phyloP scores from a whole-genome alignment of 2,329 filamentous ascomycete species.

The Alternaria sp. region DNA sequence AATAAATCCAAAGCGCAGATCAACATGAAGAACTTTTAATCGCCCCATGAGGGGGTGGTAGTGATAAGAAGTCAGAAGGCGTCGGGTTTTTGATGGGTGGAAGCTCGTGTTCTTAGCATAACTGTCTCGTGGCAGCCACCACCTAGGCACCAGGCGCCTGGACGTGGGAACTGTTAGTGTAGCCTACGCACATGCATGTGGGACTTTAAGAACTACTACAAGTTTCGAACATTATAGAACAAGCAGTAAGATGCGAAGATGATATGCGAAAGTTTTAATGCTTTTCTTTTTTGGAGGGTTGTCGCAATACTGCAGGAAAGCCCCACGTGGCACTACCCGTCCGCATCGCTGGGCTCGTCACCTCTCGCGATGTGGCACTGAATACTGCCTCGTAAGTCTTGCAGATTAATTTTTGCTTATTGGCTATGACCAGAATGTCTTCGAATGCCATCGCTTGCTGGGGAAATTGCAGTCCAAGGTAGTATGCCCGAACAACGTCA shows the following conservation, averaged over 20 bases:
- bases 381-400: background rate
- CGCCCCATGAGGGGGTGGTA: background rate
- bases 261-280: background rate
- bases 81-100: background rate
- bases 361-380: background rate
- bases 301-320: background rate
- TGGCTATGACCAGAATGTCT: conserved; percentile 1
- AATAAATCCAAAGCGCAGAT: background rate
- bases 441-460: conserved; percentile 2
- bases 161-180: background rate
- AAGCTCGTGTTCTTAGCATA: background rate
- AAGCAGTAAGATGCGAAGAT: background rate
- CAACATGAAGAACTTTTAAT: too few species aligned
- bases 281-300: background rate
- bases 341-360: background rate
- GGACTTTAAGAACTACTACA: background rate
- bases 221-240: background rate
- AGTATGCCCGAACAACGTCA: conserved; percentile 19
- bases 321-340: background rate
- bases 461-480: conserved; percentile 9
- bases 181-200: background rate
- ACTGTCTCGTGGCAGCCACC: background rate
- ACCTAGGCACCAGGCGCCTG: background rate
- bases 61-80: background rate
- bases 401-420: background rate